Base-by-base conservation (phyloP, 164 flowering plant species). In the Cinnamomum micranthum region DNA sequence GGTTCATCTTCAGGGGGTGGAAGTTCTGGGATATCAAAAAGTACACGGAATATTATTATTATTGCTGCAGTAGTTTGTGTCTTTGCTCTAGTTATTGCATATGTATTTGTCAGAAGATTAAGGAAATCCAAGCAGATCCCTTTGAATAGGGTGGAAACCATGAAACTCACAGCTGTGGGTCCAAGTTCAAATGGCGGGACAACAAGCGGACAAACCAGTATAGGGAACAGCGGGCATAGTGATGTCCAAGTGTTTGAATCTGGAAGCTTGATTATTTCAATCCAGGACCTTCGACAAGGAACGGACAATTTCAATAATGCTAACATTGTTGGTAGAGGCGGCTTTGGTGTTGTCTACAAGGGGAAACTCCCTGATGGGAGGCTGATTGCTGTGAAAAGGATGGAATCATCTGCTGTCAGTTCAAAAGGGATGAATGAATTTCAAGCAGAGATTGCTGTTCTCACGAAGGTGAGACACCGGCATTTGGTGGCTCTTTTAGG, bases 281-380 rank as follows among this genome's bases (percentile, higher is more conserved):
- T 88, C 33, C 82, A 86, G 25, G 80, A 85, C 12, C 85, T 88
- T 74, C 83, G 84, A 25, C 79, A 82, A 63, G 90, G 82, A 4
- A 87, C 90, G 0, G 65, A 83, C 47, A 81, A 87, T 73, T 87
- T 87, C 65, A 78, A 80, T 33, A 84, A 82, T 17, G 77, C 75
- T 0, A 81, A 87, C 55, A 69, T 86, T 25, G 69, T 86, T 50
- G 90, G 90, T 5, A 86, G 73, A 52, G 90, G 90, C 64, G 90
- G 90, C 47, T 87, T 87, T 69, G 90, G 90, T 15, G 75, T 86
- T 22, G 90, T 86, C 15, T 87, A 87, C 68, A 87, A 78, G 65
- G 90, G 88, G 20, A 81, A 69, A 33, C 84, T 87, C 65, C 85
- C 75, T 12, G 90, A 87, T 65, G 90, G 88, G 6, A 86, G 86